Conservation (phyloP, 805 yeast genomes). For the Millerago galiae region DNA sequence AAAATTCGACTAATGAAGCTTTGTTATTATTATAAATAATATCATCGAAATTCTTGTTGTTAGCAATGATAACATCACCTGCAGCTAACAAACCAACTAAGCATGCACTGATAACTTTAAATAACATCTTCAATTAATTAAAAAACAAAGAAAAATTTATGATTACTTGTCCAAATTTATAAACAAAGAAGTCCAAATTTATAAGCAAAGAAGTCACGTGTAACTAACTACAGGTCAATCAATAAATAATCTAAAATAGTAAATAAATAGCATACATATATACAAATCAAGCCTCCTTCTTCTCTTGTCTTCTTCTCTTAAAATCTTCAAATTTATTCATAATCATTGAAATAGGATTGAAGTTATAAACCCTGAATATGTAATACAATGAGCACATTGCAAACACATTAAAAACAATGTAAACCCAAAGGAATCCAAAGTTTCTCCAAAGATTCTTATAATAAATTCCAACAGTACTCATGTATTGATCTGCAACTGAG, state of each 20-base stretch:
- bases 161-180: not conserved
- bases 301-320: conserved; percentile 2
- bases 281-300: not conserved
- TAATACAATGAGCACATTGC: conserved; percentile 25
- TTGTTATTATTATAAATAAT: conserved; percentile 55
- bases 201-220: not conserved
- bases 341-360: conserved; percentile 1
- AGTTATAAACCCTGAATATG: conserved; percentile 8
- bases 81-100: not conserved
- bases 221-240: not conserved
- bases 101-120: conserved; percentile 1
- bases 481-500: conserved; percentile 40
- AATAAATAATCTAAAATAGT: too few relatives aligned
- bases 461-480: conserved; percentile 36
- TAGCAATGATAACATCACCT: conserved; percentile 32
- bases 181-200: not conserved
- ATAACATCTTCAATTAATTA: conserved; percentile 1
- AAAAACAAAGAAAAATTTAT: too few relatives aligned
- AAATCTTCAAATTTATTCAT: not conserved
- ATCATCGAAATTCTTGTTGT: conserved; percentile 46
- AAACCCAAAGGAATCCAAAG: conserved; percentile 55
- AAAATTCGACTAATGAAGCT: conserved; percentile 78
- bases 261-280: too few relatives aligned
- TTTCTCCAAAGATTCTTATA: conserved; percentile 57
- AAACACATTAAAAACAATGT: conserved; percentile 30